A percentile compares a stretch with the other conserved stretches of the same genome.
phyloP scores from a whole-genome alignment of 202 grass and related monocot genomes.

The Musa balbisiana region DNA sequence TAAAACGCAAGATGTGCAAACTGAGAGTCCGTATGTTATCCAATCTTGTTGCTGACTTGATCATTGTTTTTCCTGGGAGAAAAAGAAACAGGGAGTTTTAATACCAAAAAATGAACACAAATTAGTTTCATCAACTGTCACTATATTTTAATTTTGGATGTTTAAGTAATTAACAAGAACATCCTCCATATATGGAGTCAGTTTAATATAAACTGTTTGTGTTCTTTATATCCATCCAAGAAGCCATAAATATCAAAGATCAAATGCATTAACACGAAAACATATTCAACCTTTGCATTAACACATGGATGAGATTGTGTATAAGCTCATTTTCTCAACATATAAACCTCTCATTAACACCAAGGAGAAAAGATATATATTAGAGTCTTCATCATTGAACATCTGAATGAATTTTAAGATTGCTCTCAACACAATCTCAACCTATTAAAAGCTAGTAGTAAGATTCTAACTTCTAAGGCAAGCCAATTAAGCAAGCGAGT shows the following conservation, averaged over 20 bases:
- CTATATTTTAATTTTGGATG: not conserved
- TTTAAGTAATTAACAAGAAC: not conserved
- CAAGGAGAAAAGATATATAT: too few species aligned
- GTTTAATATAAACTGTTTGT: not conserved
- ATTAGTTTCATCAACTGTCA: not conserved
- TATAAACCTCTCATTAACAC: not conserved
- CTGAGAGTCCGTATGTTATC: conserved; percentile 3
- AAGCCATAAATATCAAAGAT: not conserved
- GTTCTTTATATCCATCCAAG: not conserved
- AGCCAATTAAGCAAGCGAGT: too few species aligned
- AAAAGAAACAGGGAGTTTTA: not conserved
- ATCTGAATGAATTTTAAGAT: too few species aligned
- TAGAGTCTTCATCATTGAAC: too few species aligned
- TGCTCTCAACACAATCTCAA: too few species aligned
- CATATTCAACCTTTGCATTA: not conserved
- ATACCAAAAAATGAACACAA: not conserved
- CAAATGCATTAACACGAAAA: not conserved
- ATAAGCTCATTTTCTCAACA: not conserved
- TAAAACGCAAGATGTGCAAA: not conserved
- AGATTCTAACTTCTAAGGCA: too few species aligned
- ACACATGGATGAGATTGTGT: not conserved
- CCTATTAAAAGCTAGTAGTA: too few species aligned
- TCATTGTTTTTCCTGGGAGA: conserved; percentile 23
- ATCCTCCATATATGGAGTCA: too few species aligned
- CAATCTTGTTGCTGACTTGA: conserved; percentile 12